phyloP scores from a whole-genome alignment of 108 stramenopile species.

The Nitzschia putrida region DNA sequence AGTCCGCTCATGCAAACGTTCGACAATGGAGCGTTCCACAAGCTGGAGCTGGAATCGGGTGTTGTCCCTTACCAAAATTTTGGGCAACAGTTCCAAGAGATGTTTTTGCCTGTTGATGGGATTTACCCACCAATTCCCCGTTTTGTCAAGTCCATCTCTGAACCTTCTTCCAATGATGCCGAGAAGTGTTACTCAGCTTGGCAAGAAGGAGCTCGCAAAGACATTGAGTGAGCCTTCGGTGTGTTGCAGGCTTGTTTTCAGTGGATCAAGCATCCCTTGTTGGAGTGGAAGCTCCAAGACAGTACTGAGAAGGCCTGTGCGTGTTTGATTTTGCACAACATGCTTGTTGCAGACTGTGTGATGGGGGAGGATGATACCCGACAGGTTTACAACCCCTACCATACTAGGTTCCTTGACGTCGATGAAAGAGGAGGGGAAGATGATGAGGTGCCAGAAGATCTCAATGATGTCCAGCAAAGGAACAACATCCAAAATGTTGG shows the following conservation, averaged over 20 bases:
- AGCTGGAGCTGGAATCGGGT: neutral
- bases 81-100: slow-evolving; percentile 18
- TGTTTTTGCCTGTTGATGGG: slow-evolving; percentile 35
- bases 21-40: slow-evolving; percentile 1
- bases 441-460: too few species aligned
- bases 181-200: slow-evolving; percentile 12
- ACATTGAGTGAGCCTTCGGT: slow-evolving; percentile 32
- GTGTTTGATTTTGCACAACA: slow-evolving; percentile 24
- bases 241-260: slow-evolving; percentile 14
- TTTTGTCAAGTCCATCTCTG: slow-evolving; percentile 19
- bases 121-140: slow-evolving; percentile 26
- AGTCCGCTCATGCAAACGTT: slow-evolving; percentile 1
- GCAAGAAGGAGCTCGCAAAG: too few species aligned
- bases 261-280: slow-evolving; percentile 2
- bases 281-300: neutral
- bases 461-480: too few species aligned
- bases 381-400: slow-evolving; percentile 14
- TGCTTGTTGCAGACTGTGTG: slow-evolving; percentile 18
- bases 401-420: too few species aligned
- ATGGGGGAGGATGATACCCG: slow-evolving; percentile 21
- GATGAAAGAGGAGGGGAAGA: too few species aligned
- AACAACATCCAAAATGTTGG: too few species aligned
- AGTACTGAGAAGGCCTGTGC: neutral
- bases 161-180: slow-evolving; percentile 2
- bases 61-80: slow-evolving; percentile 16